These are phyloP conservation scores for Venturia nashicola DNA, from an alignment of 2,329 filamentous ascomycete species.

Conservation along the genomic window DNA sequence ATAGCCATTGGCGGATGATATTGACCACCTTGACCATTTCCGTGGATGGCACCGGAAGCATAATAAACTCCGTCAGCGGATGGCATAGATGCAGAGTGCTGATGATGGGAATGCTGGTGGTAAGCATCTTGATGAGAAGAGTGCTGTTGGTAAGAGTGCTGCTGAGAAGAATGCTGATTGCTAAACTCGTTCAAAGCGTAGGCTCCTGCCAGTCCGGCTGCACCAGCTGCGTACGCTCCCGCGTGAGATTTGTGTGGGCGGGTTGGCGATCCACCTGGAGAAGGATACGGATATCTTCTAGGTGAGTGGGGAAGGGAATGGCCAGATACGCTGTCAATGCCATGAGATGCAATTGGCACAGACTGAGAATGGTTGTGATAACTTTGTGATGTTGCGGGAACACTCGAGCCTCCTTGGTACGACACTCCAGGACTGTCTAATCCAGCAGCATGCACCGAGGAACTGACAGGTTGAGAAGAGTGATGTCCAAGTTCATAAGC, in stretches of 20 bases:
- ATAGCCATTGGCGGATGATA: constrained; percentile 29
- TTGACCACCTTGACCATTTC: constrained; percentile 12
- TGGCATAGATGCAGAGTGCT: constrained; percentile 3
- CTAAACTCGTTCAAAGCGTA: constrained; percentile 26
- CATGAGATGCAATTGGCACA: constrained; percentile 10
- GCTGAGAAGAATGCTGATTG: constrained; percentile 14
- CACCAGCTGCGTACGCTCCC: constrained; percentile 33
- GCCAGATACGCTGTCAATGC: neutral
- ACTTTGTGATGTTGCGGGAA: neutral
- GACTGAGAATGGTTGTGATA: constrained; percentile 15
- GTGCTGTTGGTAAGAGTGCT: constrained; percentile 11
- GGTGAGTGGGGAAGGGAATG: constrained; percentile 1
- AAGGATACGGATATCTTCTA: constrained; percentile 9
- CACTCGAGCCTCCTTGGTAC: neutral
- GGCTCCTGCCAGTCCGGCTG: constrained; percentile 31
- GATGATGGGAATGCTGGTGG: constrained; percentile 13
- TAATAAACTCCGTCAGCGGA: neutral
- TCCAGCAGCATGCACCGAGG: neutral
- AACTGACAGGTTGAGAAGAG: constrained; percentile 13
- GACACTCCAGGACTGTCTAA: neutral
- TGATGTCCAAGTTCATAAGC: constrained; percentile 26
- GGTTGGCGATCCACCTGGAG: constrained; percentile 21
- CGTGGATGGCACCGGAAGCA: neutral
- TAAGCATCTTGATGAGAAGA: constrained; percentile 25
- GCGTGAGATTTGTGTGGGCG: constrained; percentile 30